Evolutionary conservation across 1,139 yeast species (phyloP).

Genomic region (Nakaseomyces glabratus): DNA sequence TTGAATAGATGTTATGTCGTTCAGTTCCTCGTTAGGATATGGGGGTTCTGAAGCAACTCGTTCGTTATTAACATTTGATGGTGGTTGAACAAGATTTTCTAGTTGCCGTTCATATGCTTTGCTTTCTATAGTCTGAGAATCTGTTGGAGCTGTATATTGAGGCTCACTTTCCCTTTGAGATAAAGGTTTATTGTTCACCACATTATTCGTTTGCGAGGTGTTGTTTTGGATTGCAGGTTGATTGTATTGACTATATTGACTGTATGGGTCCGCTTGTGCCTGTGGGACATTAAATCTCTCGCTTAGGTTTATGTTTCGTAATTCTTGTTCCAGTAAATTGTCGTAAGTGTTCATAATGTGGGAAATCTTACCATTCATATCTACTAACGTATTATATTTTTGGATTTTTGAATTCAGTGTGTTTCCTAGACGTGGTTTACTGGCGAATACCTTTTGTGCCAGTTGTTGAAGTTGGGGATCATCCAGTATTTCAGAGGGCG

Average conservation of each 20-base stretch:
- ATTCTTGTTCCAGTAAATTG: slow-evolving; percentile 59
- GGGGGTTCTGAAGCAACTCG: slow-evolving; percentile 18
- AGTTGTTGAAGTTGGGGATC: slow-evolving; percentile 56
- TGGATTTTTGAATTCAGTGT: slow-evolving; percentile 55
- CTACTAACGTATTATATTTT: slow-evolving; percentile 63
- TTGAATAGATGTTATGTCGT: slow-evolving; percentile 8
- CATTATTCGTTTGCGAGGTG: slow-evolving; percentile 9
- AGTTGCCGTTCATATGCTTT: slow-evolving; percentile 6
- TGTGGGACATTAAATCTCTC: slow-evolving; percentile 25
- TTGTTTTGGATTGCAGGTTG: slow-evolving; percentile 4
- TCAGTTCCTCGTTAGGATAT: slow-evolving; percentile 24
- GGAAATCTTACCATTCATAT: slow-evolving; percentile 72
- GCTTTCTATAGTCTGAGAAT: neutral
- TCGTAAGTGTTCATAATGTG: slow-evolving; percentile 76
- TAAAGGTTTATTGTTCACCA: slow-evolving; percentile 10
- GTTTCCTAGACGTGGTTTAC: slow-evolving; percentile 68
- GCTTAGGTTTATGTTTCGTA: slow-evolving; percentile 26
- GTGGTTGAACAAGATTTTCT: slow-evolving; percentile 11
- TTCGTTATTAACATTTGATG: neutral
- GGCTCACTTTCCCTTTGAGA: neutral
- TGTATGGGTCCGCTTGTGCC: slow-evolving; percentile 24
- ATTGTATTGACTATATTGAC: slow-evolving; percentile 9
- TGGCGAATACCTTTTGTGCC: slow-evolving; percentile 51
- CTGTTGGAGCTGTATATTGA: slow-evolving; percentile 8
- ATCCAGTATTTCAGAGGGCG: slow-evolving; percentile 45